A percentile compares a stretch with the other conserved stretches of the same genome.
phyloP scores from a whole-genome alignment of 192 early-diverging fungal species.

The Diversispora eburnea region DNA sequence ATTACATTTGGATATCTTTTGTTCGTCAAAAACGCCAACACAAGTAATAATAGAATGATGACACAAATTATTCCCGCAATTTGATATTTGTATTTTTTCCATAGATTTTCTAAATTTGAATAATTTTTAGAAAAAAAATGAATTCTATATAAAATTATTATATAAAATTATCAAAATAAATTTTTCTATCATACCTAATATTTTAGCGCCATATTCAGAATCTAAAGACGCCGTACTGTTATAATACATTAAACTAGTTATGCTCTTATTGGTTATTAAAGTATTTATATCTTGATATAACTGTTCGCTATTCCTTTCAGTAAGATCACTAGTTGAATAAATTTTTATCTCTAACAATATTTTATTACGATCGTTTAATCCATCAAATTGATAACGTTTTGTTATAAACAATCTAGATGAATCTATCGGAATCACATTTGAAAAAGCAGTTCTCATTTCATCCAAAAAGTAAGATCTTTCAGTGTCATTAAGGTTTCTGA shows the following conservation, averaged over 20 bases:
- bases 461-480: neutral
- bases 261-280: neutral
- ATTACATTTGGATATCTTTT: neutral
- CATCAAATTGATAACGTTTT: conserved; percentile 1
- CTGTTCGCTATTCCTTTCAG: neutral
- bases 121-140: neutral
- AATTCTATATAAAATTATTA: neutral
- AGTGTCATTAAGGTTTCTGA: neutral
- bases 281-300: neutral
- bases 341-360: neutral
- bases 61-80: neutral
- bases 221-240: neutral
- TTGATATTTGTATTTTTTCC: neutral
- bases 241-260: neutral
- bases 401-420: neutral
- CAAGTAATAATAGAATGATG: neutral
- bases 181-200: neutral
- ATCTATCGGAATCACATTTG: neutral
- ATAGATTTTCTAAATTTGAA: neutral
- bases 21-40: neutral
- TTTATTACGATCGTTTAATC: neutral
- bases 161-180: neutral
- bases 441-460: neutral
- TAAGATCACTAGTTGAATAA: neutral
- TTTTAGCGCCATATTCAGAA: neutral